phyloP scores from a whole-genome alignment of 2,329 filamentous ascomycete species.

The Paraphoma sp. region DNA sequence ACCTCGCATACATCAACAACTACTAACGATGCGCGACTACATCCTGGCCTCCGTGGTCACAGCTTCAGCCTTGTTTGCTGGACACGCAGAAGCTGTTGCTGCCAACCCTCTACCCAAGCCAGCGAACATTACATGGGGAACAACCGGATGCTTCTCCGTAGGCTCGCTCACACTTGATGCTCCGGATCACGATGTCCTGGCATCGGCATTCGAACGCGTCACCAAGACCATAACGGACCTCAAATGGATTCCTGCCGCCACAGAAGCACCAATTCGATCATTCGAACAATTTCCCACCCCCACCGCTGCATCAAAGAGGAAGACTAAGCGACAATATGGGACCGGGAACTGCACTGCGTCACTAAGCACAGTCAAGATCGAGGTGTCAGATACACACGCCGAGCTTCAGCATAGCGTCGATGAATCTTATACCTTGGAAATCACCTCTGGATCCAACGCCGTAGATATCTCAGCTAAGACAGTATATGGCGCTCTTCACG shows the following conservation, averaged over 20 bases:
- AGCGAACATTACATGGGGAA: slow-evolving; percentile 60
- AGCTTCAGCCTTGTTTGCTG: slow-evolving; percentile 44
- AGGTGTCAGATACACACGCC: slow-evolving; percentile 54
- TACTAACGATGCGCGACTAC: slow-evolving; percentile 37
- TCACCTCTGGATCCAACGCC: slow-evolving; percentile 48
- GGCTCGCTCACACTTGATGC: slow-evolving; percentile 49
- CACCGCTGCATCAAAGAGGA: slow-evolving; percentile 28
- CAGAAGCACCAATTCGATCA: slow-evolving; percentile 58
- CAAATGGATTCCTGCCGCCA: slow-evolving; percentile 62
- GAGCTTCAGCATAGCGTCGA: slow-evolving; percentile 63
- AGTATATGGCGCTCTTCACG: slow-evolving; percentile 62
- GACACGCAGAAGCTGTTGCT: slow-evolving; percentile 52
- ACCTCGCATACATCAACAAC: neutral
- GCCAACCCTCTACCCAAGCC: slow-evolving; percentile 64
- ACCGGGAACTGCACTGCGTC: slow-evolving; percentile 33
- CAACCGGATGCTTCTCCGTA: slow-evolving; percentile 57
- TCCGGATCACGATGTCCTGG: slow-evolving; percentile 44
- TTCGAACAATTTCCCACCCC: slow-evolving; percentile 61
- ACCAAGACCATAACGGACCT: slow-evolving; percentile 56
- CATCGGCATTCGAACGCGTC: slow-evolving; percentile 59
- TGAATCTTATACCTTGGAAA: slow-evolving; percentile 61
- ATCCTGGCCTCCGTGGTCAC: slow-evolving; percentile 38
- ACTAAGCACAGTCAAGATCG: slow-evolving; percentile 55
- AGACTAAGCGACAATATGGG: slow-evolving; percentile 27
- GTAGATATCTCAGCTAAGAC: slow-evolving; percentile 59